Evolutionary conservation across 371 early-diverging fungal genomes (phyloP).

Genomic region (Nematocida homosporus): DNA sequence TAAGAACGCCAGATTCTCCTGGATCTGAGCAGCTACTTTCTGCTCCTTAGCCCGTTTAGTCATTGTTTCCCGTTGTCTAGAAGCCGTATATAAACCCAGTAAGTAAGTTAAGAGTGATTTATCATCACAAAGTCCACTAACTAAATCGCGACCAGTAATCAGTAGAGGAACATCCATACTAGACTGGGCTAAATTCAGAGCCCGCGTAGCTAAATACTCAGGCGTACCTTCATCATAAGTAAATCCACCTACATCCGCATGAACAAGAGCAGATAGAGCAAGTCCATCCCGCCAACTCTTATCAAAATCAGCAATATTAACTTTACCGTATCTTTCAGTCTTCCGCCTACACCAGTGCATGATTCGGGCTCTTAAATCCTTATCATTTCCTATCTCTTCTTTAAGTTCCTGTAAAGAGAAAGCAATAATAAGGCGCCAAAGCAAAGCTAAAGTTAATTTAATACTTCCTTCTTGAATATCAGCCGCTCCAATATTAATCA

Average conservation of each 20-base stretch:
- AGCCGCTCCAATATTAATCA: conserved; percentile 83
- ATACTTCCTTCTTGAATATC: conserved; percentile 88
- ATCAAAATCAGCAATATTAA: conserved; percentile 33
- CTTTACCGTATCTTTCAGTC: conserved; percentile 4
- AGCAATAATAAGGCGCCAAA: conserved; percentile 91
- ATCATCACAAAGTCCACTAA: conserved; percentile 43
- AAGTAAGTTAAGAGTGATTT: conserved; percentile 49
- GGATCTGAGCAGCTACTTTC: background rate
- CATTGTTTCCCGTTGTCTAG: background rate
- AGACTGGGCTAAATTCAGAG: conserved; percentile 9
- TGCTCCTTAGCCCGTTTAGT: conserved; percentile 5
- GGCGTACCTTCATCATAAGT: conserved; percentile 37
- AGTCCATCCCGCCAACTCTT: conserved; percentile 39
- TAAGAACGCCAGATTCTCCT: background rate
- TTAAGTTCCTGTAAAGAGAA: conserved; percentile 78
- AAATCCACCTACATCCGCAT: conserved; percentile 45
- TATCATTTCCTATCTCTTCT: conserved; percentile 21
- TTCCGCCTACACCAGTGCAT: conserved; percentile 36
- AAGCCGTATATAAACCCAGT: conserved; percentile 26
- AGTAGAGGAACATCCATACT: conserved; percentile 28
- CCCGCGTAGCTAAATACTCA: conserved; percentile 23
- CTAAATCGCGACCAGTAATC: conserved; percentile 20
- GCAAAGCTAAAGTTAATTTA: conserved; percentile 87
- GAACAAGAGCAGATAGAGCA: conserved; percentile 44
- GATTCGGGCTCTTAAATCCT: background rate